phyloP scores from a whole-genome alignment of 805 yeast species.

The Ascoidea asiatica region DNA sequence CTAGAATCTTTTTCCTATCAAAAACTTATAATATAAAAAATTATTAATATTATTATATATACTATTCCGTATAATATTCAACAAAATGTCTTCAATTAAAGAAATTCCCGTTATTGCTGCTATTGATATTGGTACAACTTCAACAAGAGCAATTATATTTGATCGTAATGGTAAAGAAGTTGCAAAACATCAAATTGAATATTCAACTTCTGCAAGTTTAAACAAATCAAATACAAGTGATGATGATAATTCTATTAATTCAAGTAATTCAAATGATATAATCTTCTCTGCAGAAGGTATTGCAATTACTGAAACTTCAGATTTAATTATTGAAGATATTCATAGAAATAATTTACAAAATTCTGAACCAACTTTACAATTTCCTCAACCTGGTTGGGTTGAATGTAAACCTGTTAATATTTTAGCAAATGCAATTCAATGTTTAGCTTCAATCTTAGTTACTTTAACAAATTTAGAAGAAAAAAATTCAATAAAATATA shows the following conservation, averaged over 20 bases:
- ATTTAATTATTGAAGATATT: slow-evolving; percentile 46
- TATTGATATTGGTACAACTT: slow-evolving; percentile 85
- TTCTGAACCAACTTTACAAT: slow-evolving; percentile 49
- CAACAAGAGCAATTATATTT: slow-evolving; percentile 80
- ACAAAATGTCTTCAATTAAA: not conserved
- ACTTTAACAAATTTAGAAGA: slow-evolving; percentile 21
- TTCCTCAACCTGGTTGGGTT: slow-evolving; percentile 85
- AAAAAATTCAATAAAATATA: slow-evolving; percentile 37
- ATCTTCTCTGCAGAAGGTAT: slow-evolving; percentile 67
- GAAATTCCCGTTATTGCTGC: slow-evolving; percentile 41
- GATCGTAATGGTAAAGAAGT: slow-evolving; percentile 60
- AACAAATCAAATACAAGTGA: slow-evolving; percentile 32
- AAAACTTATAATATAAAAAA: no score
- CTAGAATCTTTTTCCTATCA: no score
- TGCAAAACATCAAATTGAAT: slow-evolving; percentile 83
- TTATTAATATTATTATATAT: no score
- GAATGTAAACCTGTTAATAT: slow-evolving; percentile 85
- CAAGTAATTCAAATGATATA: slow-evolving; percentile 23
- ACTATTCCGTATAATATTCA: no score
- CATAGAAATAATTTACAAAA: not conserved
- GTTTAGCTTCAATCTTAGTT: slow-evolving; percentile 54
- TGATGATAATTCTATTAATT: slow-evolving; percentile 29
- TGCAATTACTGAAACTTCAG: slow-evolving; percentile 40
- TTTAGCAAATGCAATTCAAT: slow-evolving; percentile 65
- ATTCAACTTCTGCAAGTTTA: slow-evolving; percentile 43